Conservation (phyloP, 768 basidiomycete genomes). For the Lentinula detonsa region DNA sequence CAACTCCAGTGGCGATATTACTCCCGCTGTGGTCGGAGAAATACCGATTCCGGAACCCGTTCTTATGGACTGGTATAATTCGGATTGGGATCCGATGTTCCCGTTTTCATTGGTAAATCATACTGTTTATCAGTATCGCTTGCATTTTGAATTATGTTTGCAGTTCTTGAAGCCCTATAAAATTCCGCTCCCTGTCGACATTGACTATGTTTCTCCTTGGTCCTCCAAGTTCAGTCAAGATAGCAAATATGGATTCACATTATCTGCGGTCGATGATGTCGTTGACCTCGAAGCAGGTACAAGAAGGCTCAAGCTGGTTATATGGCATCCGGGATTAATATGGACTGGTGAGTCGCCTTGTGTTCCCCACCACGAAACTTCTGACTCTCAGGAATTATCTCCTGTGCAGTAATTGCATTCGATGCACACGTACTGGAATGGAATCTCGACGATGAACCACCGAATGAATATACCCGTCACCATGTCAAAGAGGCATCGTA, state of each 20-base stretch:
- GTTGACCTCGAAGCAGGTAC: slow-evolving; percentile 54
- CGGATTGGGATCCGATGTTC: slow-evolving; percentile 85
- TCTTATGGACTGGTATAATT: slow-evolving; percentile 68
- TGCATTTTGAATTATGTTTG: slow-evolving; percentile 7
- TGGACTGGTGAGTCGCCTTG: slow-evolving; percentile 60
- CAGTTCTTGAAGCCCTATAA: slow-evolving; percentile 85
- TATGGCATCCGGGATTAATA: slow-evolving; percentile 77
- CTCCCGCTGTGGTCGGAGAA: slow-evolving; percentile 18
- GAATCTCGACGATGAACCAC: slow-evolving; percentile 77
- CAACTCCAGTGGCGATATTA: slow-evolving; percentile 6
- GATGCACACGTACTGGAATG: slow-evolving; percentile 85
- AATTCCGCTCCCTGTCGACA: slow-evolving; percentile 52
- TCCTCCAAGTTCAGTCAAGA: slow-evolving; percentile 13
- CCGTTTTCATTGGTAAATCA: slow-evolving; percentile 66
- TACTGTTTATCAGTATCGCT: slow-evolving; percentile 1
- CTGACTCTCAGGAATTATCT: background rate
- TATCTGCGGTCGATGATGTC: slow-evolving; percentile 53
- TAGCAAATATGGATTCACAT: slow-evolving; percentile 34
- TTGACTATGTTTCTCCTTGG: slow-evolving; percentile 49
- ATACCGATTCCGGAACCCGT: slow-evolving; percentile 30
- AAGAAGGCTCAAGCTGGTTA: slow-evolving; percentile 59
- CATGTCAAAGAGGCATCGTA: slow-evolving; percentile 91
- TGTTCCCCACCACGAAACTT: background rate
- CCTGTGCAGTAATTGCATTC: slow-evolving; percentile 68
- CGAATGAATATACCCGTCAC: slow-evolving; percentile 69